Base-by-base conservation (phyloP, 2,329 filamentous ascomycete genomes). In the Penicillium sp. region DNA sequence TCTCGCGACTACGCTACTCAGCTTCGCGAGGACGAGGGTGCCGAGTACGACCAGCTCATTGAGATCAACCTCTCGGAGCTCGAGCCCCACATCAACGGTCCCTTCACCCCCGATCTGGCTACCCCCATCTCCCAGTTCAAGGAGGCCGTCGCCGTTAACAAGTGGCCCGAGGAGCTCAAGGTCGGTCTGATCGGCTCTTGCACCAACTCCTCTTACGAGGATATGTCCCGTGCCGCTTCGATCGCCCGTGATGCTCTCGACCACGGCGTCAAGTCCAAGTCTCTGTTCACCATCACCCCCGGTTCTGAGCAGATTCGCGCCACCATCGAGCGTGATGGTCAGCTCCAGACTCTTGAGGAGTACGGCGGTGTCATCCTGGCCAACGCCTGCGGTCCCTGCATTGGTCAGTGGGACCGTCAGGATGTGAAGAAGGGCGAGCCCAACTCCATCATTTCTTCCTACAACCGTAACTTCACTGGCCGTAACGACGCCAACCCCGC, bases 401-500 rank as follows among this genome's bases (percentile, higher is more conserved):
- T 93, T 65, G 88, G 86, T 48, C 90, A 96, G 70, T 96, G 92
- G 92, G 88, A 95, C 62, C 84, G 92, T 54, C 75, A 73, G 51
- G 90, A 96, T 56, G 87, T 95, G 39, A 84, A 89, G 77, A 95
- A 96, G 80, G 90, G 90, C 52, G 82, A 85, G 57, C 74, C 88
- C 59, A 98, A 98, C 81, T 93, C 88, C 5, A 98, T 98, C 66
- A 75, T 98, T 65, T 95, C 89, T 31, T 96, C 92, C 17, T 98
- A 95, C 82, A 98, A 98, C 84, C 88, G 92, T 71, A 96, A 98
- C 81, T 96, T 98, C 75, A 96, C 90, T 45, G 90, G 90, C 52
- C 87, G 92, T 65, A 96, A 96, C 68, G 89, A 95, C 56, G 88
- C 85, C 53, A 96, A 95, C 77, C 88, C 88, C 27, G 87, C 87